Evolutionary conservation across 208 protist species (phyloP).

Genomic region (Wallacemonas collosoma): DNA sequence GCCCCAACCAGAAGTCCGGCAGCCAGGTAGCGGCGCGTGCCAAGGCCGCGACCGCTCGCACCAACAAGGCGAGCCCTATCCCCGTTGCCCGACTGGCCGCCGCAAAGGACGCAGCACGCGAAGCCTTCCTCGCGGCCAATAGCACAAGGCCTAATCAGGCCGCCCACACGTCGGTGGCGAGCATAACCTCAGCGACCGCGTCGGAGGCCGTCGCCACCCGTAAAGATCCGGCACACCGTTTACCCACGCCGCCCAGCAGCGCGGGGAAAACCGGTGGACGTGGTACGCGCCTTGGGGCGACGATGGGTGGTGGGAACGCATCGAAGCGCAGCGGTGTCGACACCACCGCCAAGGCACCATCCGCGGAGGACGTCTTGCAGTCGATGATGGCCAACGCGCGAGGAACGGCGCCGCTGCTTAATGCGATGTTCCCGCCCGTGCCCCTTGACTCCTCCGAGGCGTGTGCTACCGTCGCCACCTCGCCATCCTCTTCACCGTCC

Average conservation of each 20-base stretch:
- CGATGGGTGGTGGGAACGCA: neutral
- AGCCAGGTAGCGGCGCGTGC: neutral
- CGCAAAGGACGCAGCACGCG: conserved; percentile 30
- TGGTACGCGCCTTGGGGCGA: neutral
- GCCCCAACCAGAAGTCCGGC: neutral
- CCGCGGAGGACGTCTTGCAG: conserved; percentile 15
- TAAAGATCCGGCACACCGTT: conserved; percentile 17
- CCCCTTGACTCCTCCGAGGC: conserved; percentile 4
- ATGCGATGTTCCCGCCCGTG: conserved; percentile 27
- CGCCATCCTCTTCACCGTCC: neutral
- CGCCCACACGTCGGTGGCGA: neutral
- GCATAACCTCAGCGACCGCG: neutral
- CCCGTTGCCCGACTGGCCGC: conserved; percentile 25
- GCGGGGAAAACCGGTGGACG: neutral
- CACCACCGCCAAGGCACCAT: conserved; percentile 1
- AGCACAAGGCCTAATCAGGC: neutral
- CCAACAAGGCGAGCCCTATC: conserved; percentile 12
- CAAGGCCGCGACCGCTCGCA: neutral
- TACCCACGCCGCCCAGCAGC: conserved; percentile 15
- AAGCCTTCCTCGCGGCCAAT: conserved; percentile 18
- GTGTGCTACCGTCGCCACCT: neutral
- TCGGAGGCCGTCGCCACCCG: neutral
- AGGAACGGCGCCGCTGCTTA: conserved; percentile 16
- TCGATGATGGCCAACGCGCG: conserved; percentile 24
- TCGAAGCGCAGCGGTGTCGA: neutral